Percentiles rank a stretch among this genome's conserved stretches.
phyloP scores from a whole-genome alignment of 73 alveolate species.

The Paramecium caudatum region DNA sequence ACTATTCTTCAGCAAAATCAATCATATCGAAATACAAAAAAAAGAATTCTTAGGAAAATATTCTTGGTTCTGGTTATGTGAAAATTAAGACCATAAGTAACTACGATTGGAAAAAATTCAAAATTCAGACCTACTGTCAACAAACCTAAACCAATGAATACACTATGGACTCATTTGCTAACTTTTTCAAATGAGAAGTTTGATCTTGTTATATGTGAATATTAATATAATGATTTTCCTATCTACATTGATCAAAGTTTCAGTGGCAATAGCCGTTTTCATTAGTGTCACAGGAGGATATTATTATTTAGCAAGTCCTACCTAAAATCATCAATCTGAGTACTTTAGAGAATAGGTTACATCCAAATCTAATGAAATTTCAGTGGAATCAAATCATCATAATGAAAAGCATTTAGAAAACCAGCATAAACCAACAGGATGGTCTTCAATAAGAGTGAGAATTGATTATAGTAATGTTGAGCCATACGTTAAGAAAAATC shows the following conservation, averaged over 20 bases:
- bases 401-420: not conserved
- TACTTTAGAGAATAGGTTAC: conserved; percentile 28
- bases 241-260: too few species aligned
- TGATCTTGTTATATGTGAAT: too few species aligned
- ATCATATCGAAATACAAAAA: conserved; percentile 38
- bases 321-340: too few species aligned
- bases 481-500: not conserved
- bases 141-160: conserved; percentile 8
- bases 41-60: not conserved
- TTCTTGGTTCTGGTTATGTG: not conserved
- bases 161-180: conserved; percentile 24
- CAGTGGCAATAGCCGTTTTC: too few species aligned
- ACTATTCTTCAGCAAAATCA: conserved; percentile 49
- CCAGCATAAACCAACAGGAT: not conserved
- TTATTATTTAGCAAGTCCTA: too few species aligned
- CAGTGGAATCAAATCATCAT: conserved; percentile 5
- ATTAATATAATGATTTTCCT: not conserved
- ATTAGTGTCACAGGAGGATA: too few species aligned
- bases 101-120: conserved; percentile 57
- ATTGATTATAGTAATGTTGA: not conserved
- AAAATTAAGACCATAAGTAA: not conserved
- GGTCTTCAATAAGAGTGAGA: not conserved
- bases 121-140: conserved; percentile 16
- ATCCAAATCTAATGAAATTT: not conserved
- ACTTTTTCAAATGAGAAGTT: too few species aligned